These are phyloP conservation scores for Candolleomyces eurysporus DNA, from an alignment of 768 basidiomycete species.

Conservation along the genomic window DNA sequence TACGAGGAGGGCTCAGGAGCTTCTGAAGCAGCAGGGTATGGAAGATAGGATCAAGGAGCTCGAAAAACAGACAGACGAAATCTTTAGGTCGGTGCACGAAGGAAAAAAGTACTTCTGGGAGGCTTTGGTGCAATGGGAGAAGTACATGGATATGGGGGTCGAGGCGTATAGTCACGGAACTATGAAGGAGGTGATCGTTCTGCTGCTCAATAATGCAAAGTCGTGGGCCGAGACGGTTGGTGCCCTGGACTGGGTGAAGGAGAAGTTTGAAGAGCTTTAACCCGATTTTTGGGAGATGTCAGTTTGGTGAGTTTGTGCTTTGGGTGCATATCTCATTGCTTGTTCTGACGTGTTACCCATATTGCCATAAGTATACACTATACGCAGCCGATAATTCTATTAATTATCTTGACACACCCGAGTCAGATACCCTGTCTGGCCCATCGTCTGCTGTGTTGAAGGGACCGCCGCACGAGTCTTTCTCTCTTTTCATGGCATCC, in stretches of 20 bases:
- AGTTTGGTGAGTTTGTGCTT: too few species aligned
- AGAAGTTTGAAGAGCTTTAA: too few species aligned
- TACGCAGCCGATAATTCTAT: too few species aligned
- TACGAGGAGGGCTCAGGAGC: not conserved
- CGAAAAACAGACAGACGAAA: conserved; percentile 1
- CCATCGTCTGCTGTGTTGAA: too few species aligned
- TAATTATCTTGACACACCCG: too few species aligned
- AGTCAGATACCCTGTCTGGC: too few species aligned
- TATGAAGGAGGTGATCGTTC: not conserved
- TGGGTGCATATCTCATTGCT: too few species aligned
- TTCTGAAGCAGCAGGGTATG: not conserved
- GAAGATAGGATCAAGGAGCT: conserved; percentile 1
- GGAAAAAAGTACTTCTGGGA: conserved; percentile 9
- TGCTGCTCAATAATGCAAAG: conserved; percentile 1
- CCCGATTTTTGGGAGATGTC: too few species aligned
- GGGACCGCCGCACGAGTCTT: too few species aligned
- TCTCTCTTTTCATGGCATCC: too few species aligned
- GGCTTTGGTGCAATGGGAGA: conserved; percentile 1
- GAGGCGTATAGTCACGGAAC: not conserved
- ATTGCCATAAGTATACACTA: too few species aligned
- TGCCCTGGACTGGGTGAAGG: not conserved
- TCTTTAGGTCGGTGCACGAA: conserved; percentile 1
- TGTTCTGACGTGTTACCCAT: too few species aligned
- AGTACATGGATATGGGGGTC: not conserved
- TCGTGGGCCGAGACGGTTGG: conserved; percentile 12